These are phyloP conservation scores for Jatropha multifida DNA, from an alignment of 441 rosid species.

Conservation along the genomic window DNA sequence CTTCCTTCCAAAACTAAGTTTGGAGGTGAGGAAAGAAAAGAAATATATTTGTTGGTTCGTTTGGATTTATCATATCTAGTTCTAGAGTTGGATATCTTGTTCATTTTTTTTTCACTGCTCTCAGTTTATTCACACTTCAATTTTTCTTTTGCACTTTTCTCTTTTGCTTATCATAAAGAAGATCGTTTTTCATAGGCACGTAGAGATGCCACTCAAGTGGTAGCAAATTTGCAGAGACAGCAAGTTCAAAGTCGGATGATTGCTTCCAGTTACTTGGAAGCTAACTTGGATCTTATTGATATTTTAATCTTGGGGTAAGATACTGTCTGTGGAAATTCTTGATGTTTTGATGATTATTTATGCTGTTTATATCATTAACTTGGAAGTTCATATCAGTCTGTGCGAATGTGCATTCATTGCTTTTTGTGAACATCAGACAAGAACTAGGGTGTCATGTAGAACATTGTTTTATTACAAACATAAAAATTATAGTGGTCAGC, in stretches of 20 bases:
- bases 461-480: not conserved
- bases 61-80: not conserved
- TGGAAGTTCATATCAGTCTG: not conserved
- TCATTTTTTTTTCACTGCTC: not conserved
- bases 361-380: not conserved
- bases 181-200: conserved; percentile 55
- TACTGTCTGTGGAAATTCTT: conserved; percentile 1
- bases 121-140: not conserved
- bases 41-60: not conserved
- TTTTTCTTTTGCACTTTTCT: not conserved
- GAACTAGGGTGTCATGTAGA: not conserved
- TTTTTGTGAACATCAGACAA: not conserved
- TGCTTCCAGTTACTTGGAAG: conserved; percentile 84
- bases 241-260: conserved; percentile 80
- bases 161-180: conserved; percentile 15
- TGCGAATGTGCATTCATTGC: not conserved
- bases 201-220: conserved; percentile 96
- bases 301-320: conserved; percentile 73
- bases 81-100: not conserved
- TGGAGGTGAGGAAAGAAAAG: conserved; percentile 55
- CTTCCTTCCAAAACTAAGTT: conserved; percentile 75
- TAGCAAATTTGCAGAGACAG: conserved; percentile 93
- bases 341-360: not conserved
- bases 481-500: not conserved
- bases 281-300: conserved; percentile 75